These are phyloP conservation scores for Geotrichum restrictum DNA, from an alignment of 1,139 yeast genomes.

Conservation along the genomic window DNA sequence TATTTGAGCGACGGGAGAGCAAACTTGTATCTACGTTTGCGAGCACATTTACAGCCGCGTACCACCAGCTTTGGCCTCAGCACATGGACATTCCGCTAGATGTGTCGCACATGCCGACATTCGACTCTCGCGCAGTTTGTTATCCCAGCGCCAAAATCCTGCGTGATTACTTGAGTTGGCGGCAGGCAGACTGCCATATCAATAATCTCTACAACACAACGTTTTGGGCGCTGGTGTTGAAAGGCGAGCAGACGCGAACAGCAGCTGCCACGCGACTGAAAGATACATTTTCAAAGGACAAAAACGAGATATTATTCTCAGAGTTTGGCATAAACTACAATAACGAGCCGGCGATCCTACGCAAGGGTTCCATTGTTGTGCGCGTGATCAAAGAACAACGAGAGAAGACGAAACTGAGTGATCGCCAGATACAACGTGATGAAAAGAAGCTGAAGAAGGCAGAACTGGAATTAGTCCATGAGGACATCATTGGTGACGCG, in stretches of 20 bases:
- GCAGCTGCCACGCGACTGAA: constrained; percentile 70
- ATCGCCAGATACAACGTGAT: constrained; percentile 51
- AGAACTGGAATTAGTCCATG: constrained; percentile 46
- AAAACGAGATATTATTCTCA: constrained; percentile 76
- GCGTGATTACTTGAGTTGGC: constrained; percentile 86
- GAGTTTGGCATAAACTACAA: constrained; percentile 85
- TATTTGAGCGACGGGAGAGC: constrained; percentile 77
- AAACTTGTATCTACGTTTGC: constrained; percentile 79
- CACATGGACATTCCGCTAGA: constrained; percentile 33
- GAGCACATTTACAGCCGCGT: constrained; percentile 74
- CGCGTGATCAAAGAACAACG: constrained; percentile 44
- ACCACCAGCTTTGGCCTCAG: constrained; percentile 58
- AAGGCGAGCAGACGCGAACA: constrained; percentile 66
- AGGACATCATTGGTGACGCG: constrained; percentile 32
- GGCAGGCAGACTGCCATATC: constrained; percentile 96
- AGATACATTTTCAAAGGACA: constrained; percentile 77
- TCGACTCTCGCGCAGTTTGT: constrained; percentile 85
- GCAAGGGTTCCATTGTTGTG: constrained; percentile 75
- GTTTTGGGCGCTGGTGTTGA: constrained; percentile 78
- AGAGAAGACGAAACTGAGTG: constrained; percentile 30
- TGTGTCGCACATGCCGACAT: constrained; percentile 61
- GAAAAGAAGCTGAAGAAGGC: constrained; percentile 51
- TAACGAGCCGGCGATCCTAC: constrained; percentile 79
- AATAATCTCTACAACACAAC: constrained; percentile 89
- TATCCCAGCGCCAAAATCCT: constrained; percentile 65